Percentiles rank a stretch among this genome's conserved stretches.
These are phyloP conservation scores for Wickerhamiella domercqiae DNA, from an alignment of 805 yeast species.

Conservation along the genomic window DNA sequence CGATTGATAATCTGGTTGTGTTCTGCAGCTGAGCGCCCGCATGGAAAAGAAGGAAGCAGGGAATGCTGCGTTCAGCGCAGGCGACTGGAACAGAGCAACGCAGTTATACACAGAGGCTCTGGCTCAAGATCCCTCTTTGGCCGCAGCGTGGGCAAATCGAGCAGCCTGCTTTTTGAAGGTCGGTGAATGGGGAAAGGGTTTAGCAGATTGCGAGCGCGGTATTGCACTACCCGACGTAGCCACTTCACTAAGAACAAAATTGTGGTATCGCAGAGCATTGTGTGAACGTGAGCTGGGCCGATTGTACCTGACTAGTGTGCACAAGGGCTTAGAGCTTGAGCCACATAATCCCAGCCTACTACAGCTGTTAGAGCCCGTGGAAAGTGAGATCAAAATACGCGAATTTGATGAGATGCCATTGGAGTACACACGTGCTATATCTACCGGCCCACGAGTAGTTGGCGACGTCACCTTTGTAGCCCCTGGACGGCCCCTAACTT, in stretches of 20 bases:
- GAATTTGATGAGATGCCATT: conserved; percentile 7
- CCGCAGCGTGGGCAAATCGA: conserved; percentile 16
- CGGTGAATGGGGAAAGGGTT: conserved; percentile 8
- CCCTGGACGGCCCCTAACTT: conserved; percentile 15
- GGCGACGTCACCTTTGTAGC: conserved; percentile 1
- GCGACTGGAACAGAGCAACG: conserved; percentile 9
- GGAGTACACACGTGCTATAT: conserved; percentile 1
- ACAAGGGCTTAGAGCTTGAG: conserved; percentile 13
- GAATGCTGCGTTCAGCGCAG: conserved; percentile 7
- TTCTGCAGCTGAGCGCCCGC: too few relatives aligned
- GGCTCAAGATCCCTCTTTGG: conserved; percentile 7
- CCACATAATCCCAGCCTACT: conserved; percentile 12
- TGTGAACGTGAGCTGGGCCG: conserved; percentile 10
- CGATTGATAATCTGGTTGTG: too few relatives aligned
- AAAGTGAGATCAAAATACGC: background rate
- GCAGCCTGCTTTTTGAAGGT: conserved; percentile 17
- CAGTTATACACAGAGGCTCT: conserved; percentile 13
- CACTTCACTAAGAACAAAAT: conserved; percentile 8
- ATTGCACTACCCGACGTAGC: conserved; percentile 1
- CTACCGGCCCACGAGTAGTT: background rate
- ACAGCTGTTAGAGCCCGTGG: conserved; percentile 6
- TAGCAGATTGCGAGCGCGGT: conserved; percentile 12
- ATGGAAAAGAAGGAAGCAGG: conserved; percentile 14
- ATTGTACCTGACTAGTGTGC: conserved; percentile 3
- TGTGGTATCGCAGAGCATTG: conserved; percentile 13